Evolutionary conservation across 306 rosid genomes (phyloP), one percentile per base, ranked within the genome.

Genomic region (Trifolium repens): DNA sequence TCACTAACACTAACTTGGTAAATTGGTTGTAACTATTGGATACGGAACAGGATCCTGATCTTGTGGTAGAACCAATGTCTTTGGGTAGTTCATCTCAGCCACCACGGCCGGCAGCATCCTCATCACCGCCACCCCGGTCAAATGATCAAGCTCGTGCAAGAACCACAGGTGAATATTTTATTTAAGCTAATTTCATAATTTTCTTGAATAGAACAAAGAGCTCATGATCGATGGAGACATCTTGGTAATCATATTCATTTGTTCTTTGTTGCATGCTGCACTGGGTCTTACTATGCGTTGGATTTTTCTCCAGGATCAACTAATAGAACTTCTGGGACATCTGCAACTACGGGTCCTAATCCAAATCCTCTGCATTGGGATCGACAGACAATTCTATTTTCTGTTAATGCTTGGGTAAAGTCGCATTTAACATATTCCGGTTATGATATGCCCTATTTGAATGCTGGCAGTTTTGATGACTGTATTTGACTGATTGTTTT

Each of bases 401-500:
- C 99, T 26, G 87, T 92, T 66, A 90, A 96, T 82, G 99, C 99
- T 78, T 96, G 99, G 99, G 99, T 93, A 89, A 26, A 24, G 63
- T 46, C 46, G 17, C 49, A 17, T 15, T 32, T 4, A 16, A 53
- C 61, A 68, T 22, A 52, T 54, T 65, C 59, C 27, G 26, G 62
- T 67, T 65, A 16, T 30, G 17, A 74, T 59, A 40, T 66, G 9
- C 42, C 32, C 42, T 26, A 37, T 9, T 43, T 74, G 59, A n/a
- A 37, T 78, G 27, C 60, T 60, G 65, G 42, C 50, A 10, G 32
- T 14, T 57, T 49, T 17, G 30, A 53, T 78, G 77, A 62, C 67
- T 52, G 6, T 16, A 5, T 61, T 74, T 67, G 62, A 61, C 46
- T 42, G 15, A 14, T 67, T 59, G 60, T 66, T 37, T 63, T 32